Base-by-base conservation (phyloP, 768 basidiomycete genomes). In the Tulasnella sp. region DNA sequence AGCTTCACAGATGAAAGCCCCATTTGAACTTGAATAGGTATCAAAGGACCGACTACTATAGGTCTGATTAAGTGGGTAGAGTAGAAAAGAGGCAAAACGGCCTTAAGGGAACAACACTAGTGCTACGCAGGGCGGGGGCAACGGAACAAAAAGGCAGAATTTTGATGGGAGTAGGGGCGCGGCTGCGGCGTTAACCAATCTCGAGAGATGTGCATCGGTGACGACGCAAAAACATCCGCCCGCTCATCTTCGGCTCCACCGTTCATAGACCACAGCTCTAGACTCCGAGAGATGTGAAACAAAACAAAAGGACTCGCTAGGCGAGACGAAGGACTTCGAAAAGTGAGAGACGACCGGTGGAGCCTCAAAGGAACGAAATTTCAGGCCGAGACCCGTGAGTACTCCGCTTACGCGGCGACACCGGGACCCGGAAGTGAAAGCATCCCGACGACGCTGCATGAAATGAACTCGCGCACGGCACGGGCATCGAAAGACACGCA, bases 121-220 rank as follows among this genome's bases (percentile, higher is more conserved):
- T n/a, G n/a, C n/a, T n/a, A n/a, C 22, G 22, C 22, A 3, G 19
- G 49, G 9, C 45, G 45, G 1, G 58, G 58, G 58, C 58, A 34
- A 64, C 58, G 58, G 58, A 64, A n/a, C n/a, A n/a, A 14, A 64
- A 64, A 64, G 58, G 58, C 58, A 64, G 58, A 64, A 64, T 64
- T 64, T 52, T 64, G 58, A 64, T 64, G 58, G 58, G 22, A 31
- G 4, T 12, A 22, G 9, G 31, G 31, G 58, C 58, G 58, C 58
- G 58, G n/a, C 22, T 64, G 58, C 58, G 58, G 58, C 58, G 58
- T 34, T 64, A 64, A 25, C 25, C 58, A 25, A 64, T n/a, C 15
- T n/a, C 58, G 29, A 58, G 11, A 8, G 25, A 4, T 9, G n/a
- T 31, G 58, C 15, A 34, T 29, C 49, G 49, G 25, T 25, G 15